Evolutionary conservation across 257 asterid genomes (phyloP).

Genomic region (Paraleonurus japonicus): DNA sequence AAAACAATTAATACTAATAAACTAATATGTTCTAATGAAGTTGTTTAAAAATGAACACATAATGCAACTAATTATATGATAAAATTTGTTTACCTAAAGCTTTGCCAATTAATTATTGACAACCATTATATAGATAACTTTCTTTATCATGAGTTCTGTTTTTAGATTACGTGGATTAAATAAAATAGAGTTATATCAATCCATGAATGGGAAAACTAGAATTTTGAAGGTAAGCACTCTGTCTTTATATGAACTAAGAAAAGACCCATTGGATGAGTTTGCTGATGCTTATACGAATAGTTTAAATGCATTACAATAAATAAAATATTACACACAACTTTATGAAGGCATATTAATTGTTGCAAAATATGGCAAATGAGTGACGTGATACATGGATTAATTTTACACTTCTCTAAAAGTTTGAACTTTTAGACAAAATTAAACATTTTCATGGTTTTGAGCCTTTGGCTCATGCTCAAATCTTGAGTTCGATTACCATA

Average conservation of each 20-base stretch:
- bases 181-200: not conserved
- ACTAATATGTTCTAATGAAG: too few species aligned
- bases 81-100: too few species aligned
- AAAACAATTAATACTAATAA: too few species aligned
- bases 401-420: too few species aligned
- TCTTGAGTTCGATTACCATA: too few species aligned
- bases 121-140: not conserved
- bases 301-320: not conserved
- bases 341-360: not conserved
- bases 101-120: not conserved
- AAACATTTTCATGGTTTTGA: too few species aligned
- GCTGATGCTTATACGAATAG: not conserved
- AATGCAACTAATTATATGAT: too few species aligned
- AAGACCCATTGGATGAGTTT: not conserved
- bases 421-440: too few species aligned
- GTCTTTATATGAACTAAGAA: not conserved
- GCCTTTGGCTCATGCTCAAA: too few species aligned
- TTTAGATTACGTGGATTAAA: not conserved
- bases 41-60: too few species aligned
- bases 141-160: not conserved
- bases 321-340: not conserved
- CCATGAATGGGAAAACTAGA: not conserved
- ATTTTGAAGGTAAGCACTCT: not conserved
- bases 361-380: not conserved
- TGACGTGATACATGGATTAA: too few species aligned